Evolutionary conservation across 2,329 filamentous ascomycete genomes (phyloP).

Genomic region (Acarospora socialis): DNA sequence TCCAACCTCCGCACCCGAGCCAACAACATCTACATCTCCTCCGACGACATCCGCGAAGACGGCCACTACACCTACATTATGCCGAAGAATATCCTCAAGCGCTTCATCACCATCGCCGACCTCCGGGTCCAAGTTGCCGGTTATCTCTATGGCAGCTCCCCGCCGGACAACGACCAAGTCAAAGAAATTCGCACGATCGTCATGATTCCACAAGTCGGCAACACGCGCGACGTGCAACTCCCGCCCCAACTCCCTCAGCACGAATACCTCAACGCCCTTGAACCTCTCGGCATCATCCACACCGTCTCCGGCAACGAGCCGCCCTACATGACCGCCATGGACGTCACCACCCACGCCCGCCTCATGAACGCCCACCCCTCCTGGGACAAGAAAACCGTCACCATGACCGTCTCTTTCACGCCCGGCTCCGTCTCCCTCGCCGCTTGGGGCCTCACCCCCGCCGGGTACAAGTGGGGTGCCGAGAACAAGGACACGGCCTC

Average conservation of each 20-base stretch:
- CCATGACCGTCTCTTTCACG: conserved; percentile 91
- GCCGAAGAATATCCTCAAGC: conserved; percentile 97
- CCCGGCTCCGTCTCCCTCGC: conserved; percentile 90
- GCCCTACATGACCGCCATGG: conserved; percentile 87
- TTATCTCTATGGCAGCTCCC: conserved; percentile 85
- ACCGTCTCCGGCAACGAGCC: conserved; percentile 90
- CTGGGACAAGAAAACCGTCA: conserved; percentile 86
- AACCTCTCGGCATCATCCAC: conserved; percentile 89
- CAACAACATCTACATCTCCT: conserved; percentile 98
- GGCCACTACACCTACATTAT: conserved; percentile 89
- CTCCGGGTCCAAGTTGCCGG: conserved; percentile 91
- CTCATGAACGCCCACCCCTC: conserved; percentile 68
- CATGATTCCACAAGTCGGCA: conserved; percentile 93
- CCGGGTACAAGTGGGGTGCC: conserved; percentile 91
- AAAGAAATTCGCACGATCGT: conserved; percentile 96
- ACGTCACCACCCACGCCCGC: conserved; percentile 86
- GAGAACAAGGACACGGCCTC: conserved; percentile 89
- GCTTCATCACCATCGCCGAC: conserved; percentile 95
- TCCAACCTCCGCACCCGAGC: conserved; percentile 85
- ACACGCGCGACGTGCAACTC: conserved; percentile 78
- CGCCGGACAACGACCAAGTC: conserved; percentile 86
- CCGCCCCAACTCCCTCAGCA: conserved; percentile 84
- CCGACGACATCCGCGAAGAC: conserved; percentile 80
- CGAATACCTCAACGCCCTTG: conserved; percentile 72
- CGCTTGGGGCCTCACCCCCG: conserved; percentile 81